Base-by-base conservation (phyloP, 495 filamentous ascomycete genomes). In the Letharia lupina region DNA sequence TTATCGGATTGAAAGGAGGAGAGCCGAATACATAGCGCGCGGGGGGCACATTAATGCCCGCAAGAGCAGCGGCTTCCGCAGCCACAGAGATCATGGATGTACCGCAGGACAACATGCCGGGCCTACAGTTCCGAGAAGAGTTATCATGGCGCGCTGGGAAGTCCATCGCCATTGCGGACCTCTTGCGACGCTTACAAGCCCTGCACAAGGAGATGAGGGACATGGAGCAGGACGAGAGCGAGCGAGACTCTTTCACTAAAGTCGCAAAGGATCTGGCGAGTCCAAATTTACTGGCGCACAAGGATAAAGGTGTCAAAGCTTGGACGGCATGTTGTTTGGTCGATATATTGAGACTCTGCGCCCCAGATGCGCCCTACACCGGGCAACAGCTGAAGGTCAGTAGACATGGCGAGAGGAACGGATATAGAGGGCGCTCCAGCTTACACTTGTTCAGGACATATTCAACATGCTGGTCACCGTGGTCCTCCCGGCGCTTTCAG, bases 331-430 rank as follows among this genome's bases (percentile, higher is more conserved):
- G 89, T 73, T 97, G 92, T 74, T 80, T 98, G 70, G 92, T 96
- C 52, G 95, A 99, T 74, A 90, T 99, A 64, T 84, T 99, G 75
- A 85, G 90, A 70, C 81, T 99, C 39, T 96, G 92, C 79, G 94
- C 94, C 41, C 94, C 94, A 7, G 87, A 98, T 83, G 94, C 94
- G 75, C 94, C 94, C 15, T 98, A 95, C 77, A 96, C 91, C 13
- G 85, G 81, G 40, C 83, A 86, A 61, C 93, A 98, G 76, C 80
- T 99, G 40, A 96, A 94, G 89, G 93, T 96, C 73, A 69, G 77
- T 71, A 68, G 23, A 35, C n/a, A 64, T 23, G 23, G 18, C 60
- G 16, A 18, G 57, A 39, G 67, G 48, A 67, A 45, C 42, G 18
- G 60, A 42, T 40, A n/a, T 57, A 7, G 18, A 44, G 2, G 31